Conservation (phyloP, 1,284 basidiomycete genomes). For the Marasmius fiardii region DNA sequence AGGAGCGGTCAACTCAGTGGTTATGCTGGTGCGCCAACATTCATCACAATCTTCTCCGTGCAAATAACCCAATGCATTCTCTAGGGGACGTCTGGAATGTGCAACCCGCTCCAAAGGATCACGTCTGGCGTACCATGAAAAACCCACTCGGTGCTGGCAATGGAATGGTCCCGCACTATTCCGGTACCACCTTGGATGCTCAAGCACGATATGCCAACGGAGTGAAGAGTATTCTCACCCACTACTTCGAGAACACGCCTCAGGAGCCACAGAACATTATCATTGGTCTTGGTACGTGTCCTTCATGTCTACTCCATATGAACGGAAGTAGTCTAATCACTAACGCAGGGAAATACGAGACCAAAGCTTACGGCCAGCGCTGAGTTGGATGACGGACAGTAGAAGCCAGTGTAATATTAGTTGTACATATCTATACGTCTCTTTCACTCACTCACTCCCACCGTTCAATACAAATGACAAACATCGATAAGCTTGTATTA, state of each 20-base stretch:
- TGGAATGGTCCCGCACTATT: constrained; percentile 86
- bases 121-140: constrained; percentile 83
- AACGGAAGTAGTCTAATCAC: constrained; percentile 4
- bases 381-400: constrained; percentile 18
- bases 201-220: constrained; percentile 88
- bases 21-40: constrained; percentile 30
- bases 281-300: constrained; percentile 51
- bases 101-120: constrained; percentile 83
- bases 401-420: not conserved
- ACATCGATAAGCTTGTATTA: not conserved
- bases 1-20: constrained; percentile 74
- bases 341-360: constrained; percentile 49
- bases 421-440: not conserved
- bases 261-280: constrained; percentile 86
- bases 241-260: constrained; percentile 66
- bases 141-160: constrained; percentile 80
- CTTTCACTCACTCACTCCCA: too few relatives aligned
- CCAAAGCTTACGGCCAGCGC: constrained; percentile 57
- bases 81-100: constrained; percentile 77
- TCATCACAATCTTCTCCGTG: constrained; percentile 1
- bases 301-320: not conserved
- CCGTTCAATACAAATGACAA: not conserved
- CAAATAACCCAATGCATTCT: constrained; percentile 30
- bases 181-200: constrained; percentile 89
- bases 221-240: constrained; percentile 75